phyloP scores from a whole-genome alignment of 2,329 filamentous ascomycete genomes.

The Huntiella decipiens region DNA sequence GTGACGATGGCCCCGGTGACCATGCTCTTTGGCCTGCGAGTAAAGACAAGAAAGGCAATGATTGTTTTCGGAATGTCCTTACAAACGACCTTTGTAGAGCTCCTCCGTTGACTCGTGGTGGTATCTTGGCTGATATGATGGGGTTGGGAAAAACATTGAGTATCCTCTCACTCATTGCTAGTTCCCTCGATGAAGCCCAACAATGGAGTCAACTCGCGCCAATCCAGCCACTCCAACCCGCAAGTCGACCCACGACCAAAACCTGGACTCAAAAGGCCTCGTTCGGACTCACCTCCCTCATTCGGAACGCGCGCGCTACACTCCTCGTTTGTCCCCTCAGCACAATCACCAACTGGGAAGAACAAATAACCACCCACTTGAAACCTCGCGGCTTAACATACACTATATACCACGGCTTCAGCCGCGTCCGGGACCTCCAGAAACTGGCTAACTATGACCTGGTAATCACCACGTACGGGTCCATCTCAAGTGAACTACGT shows the following conservation, averaged over 20 bases:
- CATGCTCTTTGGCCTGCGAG: conserved; percentile 60
- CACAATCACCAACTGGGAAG: conserved; percentile 85
- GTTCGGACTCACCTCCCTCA: conserved; percentile 32
- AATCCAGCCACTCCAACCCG: conserved; percentile 25
- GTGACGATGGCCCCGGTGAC: conserved; percentile 38
- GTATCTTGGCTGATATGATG: conserved; percentile 74
- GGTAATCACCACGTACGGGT: conserved; percentile 84
- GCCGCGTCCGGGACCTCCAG: conserved; percentile 48
- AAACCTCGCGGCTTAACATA: conserved; percentile 43
- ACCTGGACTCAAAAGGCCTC: conserved; percentile 18
- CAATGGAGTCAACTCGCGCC: conserved; percentile 40
- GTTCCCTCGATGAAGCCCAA: conserved; percentile 41
- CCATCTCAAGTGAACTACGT: conserved; percentile 60
- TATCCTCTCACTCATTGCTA: conserved; percentile 58
- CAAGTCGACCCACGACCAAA: conserved; percentile 16
- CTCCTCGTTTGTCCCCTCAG: conserved; percentile 78
- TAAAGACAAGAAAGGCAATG: conserved; percentile 30
- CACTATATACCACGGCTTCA: conserved; percentile 74
- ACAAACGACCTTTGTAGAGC: conserved; percentile 46
- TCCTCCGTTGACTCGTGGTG: conserved; percentile 46
- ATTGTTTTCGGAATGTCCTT: conserved; percentile 48
- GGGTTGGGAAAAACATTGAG: conserved; percentile 75
- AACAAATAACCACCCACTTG: conserved; percentile 74
- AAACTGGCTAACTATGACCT: conserved; percentile 59
- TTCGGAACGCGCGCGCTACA: conserved; percentile 56